These are phyloP conservation scores for Ceratobasidium sp. DNA, from an alignment of 1,284 basidiomycete species.

Conservation along the genomic window DNA sequence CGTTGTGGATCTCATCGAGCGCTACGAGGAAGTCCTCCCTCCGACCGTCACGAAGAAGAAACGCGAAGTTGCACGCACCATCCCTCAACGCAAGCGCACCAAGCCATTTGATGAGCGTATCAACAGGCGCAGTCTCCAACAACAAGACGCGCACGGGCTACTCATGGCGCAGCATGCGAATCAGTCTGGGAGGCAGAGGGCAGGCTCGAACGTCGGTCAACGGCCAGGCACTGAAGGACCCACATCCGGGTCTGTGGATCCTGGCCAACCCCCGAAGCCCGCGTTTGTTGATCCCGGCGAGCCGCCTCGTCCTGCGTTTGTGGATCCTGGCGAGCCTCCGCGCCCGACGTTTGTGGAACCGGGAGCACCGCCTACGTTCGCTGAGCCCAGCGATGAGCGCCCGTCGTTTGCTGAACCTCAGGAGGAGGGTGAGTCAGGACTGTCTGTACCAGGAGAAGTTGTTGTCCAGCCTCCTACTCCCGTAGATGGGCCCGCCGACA, in stretches of 20 bases:
- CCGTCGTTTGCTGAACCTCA: constrained; percentile 34
- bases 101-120: constrained; percentile 89
- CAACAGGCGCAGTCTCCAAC: constrained; percentile 65
- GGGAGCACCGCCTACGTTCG: neutral
- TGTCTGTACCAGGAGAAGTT: constrained; percentile 15
- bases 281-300: constrained; percentile 31
- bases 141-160: constrained; percentile 57
- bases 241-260: constrained; percentile 58
- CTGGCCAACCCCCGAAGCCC: constrained; percentile 32
- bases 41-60: constrained; percentile 85
- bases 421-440: constrained; percentile 10
- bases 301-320: constrained; percentile 37
- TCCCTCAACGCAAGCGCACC: constrained; percentile 86
- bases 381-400: constrained; percentile 15
- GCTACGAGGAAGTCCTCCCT: constrained; percentile 81
- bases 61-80: constrained; percentile 81
- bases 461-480: constrained; percentile 37
- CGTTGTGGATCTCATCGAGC: constrained; percentile 84
- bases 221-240: constrained; percentile 50
- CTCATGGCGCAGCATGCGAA: constrained; percentile 54
- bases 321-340: constrained; percentile 32
- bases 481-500: constrained; percentile 8
- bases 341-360: constrained; percentile 25
- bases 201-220: constrained; percentile 30
- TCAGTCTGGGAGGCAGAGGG: constrained; percentile 26